These are phyloP conservation scores for Geranomyces michiganensis DNA, from an alignment of 192 early-diverging fungal species.

Conservation along the genomic window DNA sequence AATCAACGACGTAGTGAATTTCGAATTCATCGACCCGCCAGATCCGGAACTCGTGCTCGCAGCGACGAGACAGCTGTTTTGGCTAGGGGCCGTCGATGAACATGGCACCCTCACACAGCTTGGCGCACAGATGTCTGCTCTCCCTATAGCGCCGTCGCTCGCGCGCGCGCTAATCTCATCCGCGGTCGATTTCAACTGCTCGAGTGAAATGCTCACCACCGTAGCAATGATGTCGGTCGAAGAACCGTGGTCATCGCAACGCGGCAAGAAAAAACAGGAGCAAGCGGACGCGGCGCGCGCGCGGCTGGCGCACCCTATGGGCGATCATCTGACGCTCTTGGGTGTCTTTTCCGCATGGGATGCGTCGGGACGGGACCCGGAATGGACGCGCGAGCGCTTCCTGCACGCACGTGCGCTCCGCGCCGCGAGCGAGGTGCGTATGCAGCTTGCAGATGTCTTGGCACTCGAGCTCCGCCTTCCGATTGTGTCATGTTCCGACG, in stretches of 20 bases:
- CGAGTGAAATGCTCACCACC: constrained; percentile 52
- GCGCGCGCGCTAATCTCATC: constrained; percentile 46
- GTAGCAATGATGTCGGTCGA: constrained; percentile 55
- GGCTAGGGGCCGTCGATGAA: constrained; percentile 55
- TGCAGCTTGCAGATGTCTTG: constrained; percentile 49
- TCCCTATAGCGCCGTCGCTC: constrained; percentile 54
- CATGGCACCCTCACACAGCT: constrained; percentile 47
- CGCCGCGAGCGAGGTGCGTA: constrained; percentile 48
- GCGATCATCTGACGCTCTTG: constrained; percentile 58
- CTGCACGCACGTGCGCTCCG: constrained; percentile 53
- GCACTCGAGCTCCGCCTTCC: too few relatives aligned
- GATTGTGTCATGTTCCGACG: too few relatives aligned
- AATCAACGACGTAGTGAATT: constrained; percentile 58
- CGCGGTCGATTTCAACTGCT: constrained; percentile 42
- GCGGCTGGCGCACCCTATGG: constrained; percentile 37
- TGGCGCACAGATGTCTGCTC: constrained; percentile 47
- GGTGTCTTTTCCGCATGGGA: constrained; percentile 51
- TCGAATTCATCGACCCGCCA: constrained; percentile 67
- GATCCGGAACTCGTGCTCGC: constrained; percentile 43
- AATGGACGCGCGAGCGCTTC: constrained; percentile 49
- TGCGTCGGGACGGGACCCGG: constrained; percentile 20
- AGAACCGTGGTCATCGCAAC: constrained; percentile 46
- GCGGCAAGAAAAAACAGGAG: constrained; percentile 36
- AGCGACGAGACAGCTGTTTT: constrained; percentile 52
- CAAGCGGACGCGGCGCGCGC: constrained; percentile 35